Evolutionary conservation across 2,329 filamentous ascomycete species (phyloP).

Genomic region (Xylaria sp.): DNA sequence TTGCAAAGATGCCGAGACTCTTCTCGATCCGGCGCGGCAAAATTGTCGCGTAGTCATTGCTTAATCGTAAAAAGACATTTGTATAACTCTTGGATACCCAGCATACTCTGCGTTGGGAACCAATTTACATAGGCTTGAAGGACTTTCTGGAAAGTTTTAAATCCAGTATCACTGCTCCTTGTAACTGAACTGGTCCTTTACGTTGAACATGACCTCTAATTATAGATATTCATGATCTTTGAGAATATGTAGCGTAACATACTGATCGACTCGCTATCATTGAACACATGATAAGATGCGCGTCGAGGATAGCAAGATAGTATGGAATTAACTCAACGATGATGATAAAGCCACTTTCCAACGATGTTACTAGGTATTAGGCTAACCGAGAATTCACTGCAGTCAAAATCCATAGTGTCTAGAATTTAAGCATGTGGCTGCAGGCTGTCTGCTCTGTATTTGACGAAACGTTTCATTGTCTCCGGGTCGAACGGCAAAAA

Average conservation of each 20-base stretch:
- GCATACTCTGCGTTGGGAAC: not conserved
- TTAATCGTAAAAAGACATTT: not conserved
- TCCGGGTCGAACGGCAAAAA: constrained; percentile 29
- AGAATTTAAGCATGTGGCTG: constrained; percentile 11
- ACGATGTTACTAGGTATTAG: not conserved
- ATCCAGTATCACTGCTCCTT: not conserved
- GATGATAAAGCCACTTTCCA: not conserved
- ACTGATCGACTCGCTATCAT: not conserved
- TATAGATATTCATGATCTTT: not conserved
- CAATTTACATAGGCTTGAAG: not conserved
- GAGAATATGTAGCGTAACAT: not conserved
- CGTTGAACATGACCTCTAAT: not conserved
- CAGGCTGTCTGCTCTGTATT: constrained; percentile 18
- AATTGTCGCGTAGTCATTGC: constrained; percentile 25
- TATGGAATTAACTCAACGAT: not conserved
- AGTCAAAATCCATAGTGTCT: constrained; percentile 15
- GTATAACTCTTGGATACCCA: not conserved
- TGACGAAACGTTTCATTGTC: constrained; percentile 23
- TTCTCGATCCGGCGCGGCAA: constrained; percentile 24
- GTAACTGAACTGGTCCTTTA: not conserved
- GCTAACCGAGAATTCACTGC: not conserved
- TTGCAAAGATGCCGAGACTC: constrained; percentile 31
- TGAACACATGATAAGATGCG: not conserved
- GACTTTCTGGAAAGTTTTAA: not conserved
- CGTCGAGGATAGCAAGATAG: not conserved